Base-by-base conservation (phyloP, 1,284 basidiomycete species). In the Austroboletus novae-zelandiae region DNA sequence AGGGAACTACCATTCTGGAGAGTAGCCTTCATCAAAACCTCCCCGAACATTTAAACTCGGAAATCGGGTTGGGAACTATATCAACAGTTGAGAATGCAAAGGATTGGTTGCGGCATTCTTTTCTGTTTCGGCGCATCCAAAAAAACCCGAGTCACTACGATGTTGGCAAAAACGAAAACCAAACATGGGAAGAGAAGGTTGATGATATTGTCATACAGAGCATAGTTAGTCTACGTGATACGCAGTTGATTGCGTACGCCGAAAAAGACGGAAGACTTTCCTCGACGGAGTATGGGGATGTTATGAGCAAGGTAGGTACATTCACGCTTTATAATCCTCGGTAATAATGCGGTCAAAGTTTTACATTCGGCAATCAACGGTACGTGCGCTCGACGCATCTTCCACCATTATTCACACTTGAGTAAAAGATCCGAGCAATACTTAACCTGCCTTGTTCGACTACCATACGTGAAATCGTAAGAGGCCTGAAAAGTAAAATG, bases 31-130 rank as follows among this genome's bases (percentile, higher is more conserved):
- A 97, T 66, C 72, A 74, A 46, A 89, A 91, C 62, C 79, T 98
- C 10, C 75, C 84, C 2, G 94, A 97, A 65, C 92, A 97, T 65
- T 72, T 98, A 60, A 97, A 97, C 64, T 94, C 92, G 3, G 95
- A 98, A 71, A 88, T 97, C 47, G 86, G 86, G 0, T 77, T 97
- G 9, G 81, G 84, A 4, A 94, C 91, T 0, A 93, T 96, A 59
- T 80, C 74, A 3, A 76, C 78, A 55, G 57, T 89, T 5, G 67
- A 75, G 3, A 80, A 79, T 5, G 94, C 91, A 1, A 88, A 83
- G 60, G 73, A 77, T 11, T 97, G 94, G 94, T 72, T 94, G 34
- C 80, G 78, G 44, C 79, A 76, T 51, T 89, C 93, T 0, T 96
- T 96, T 67, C 71, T 97, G 9, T 94, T 82, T 62, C 84, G 88